Conservation (phyloP, 768 basidiomycete genomes). For the Lactarius tabidus region DNA sequence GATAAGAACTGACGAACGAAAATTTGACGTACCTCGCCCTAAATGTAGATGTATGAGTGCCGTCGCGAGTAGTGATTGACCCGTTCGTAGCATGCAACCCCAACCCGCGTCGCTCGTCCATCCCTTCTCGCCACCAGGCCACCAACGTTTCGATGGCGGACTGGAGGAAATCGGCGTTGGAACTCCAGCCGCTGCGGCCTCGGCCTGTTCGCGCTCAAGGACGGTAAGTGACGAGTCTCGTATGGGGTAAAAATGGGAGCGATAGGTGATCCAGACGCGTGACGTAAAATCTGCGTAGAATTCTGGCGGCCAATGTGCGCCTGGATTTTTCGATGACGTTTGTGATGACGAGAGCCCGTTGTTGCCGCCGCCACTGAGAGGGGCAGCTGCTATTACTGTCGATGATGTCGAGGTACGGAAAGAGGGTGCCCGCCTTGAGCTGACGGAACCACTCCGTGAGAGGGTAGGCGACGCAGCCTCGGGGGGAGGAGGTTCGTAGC, state of each 20-base stretch:
- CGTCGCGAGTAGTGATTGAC: conserved; percentile 79
- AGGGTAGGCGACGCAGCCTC: conserved; percentile 23
- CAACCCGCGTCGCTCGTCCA: conserved; percentile 85
- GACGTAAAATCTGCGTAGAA: conserved; percentile 91
- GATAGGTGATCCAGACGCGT: conserved; percentile 88
- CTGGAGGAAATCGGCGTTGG: conserved; percentile 29
- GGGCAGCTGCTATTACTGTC: conserved; percentile 31
- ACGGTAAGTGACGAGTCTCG: conserved; percentile 51
- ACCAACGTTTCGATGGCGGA: conserved; percentile 54
- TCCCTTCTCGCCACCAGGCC: conserved; percentile 66
- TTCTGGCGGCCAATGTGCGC: conserved; percentile 59
- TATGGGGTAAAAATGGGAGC: conserved; percentile 81
- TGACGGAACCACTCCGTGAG: conserved; percentile 38
- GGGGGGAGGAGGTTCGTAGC: conserved; percentile 51
- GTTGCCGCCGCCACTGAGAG: conserved; percentile 30
- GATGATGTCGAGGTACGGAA: conserved; percentile 45
- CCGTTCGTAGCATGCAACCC: conserved; percentile 91
- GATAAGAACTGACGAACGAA: conserved; percentile 9
- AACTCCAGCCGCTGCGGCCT: conserved; percentile 21
- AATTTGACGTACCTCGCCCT: conserved; percentile 53
- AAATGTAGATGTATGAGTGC: conserved; percentile 72
- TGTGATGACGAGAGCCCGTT: conserved; percentile 38
- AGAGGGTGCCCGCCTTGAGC: conserved; percentile 42
- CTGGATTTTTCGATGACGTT: conserved; percentile 30
- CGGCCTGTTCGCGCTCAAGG: conserved; percentile 35